Conservation (phyloP, 2,329 filamentous ascomycete genomes). For the Beauveria sp. region DNA sequence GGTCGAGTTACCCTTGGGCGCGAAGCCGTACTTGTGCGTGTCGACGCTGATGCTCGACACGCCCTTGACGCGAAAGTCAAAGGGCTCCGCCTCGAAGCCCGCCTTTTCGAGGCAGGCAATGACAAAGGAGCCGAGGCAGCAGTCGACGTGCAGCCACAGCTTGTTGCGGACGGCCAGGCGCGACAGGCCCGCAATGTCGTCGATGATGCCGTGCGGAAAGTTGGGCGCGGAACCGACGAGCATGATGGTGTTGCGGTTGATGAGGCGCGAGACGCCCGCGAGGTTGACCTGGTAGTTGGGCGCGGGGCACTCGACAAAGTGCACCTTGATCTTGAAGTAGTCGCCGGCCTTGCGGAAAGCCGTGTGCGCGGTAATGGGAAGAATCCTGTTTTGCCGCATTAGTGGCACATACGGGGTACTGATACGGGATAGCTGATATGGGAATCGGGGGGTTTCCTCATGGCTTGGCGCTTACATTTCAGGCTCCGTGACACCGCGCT, state of each 20-base stretch:
- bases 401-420: neutral
- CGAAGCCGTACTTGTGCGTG: constrained; percentile 98
- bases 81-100: constrained; percentile 81
- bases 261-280: constrained; percentile 67
- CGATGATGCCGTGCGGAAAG: constrained; percentile 96
- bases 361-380: constrained; percentile 90
- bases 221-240: constrained; percentile 94
- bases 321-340: constrained; percentile 95
- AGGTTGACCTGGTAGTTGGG: constrained; percentile 81
- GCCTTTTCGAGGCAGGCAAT: constrained; percentile 86
- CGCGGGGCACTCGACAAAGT: constrained; percentile 79
- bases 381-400: constrained; percentile 52
- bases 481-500: constrained; percentile 82
- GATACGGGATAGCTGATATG: no score
- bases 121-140: constrained; percentile 92
- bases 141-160: constrained; percentile 90
- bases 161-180: constrained; percentile 71
- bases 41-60: constrained; percentile 95
- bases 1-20: constrained; percentile 93
- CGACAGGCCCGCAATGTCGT: constrained; percentile 82
- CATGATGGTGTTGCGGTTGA: constrained; percentile 90
- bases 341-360: constrained; percentile 92
- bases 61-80: constrained; percentile 90
- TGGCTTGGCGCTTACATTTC: constrained; percentile 63
- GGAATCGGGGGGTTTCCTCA: neutral